Base-by-base conservation (phyloP, 106 monocot species). In the Dendrobium chrysotoxum region DNA sequence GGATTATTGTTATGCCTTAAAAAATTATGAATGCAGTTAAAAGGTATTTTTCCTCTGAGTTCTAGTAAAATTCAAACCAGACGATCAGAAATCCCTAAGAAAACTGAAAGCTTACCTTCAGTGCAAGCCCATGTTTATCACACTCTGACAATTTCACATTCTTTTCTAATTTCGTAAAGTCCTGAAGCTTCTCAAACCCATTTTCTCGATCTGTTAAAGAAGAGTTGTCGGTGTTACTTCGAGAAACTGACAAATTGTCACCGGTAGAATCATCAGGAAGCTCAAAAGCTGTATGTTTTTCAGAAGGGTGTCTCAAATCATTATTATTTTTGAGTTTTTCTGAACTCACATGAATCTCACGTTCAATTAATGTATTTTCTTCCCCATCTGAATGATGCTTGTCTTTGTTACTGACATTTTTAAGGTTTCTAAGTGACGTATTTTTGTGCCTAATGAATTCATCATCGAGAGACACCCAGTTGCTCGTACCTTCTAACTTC, bases 341-440 rank as follows among this genome's bases (percentile, higher is more conserved):
- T 4, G 79, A 66, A 79, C 77, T 84, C 46, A 81, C 84, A 82
- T 84, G 82, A 77, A 86, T 84, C 30, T 90, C 90, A 67, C 77
- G 47, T 46, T 83, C 85, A 79, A 78, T 75, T 21, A 81, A 67
- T 40, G 71, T 73, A 71, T 72, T 87, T 75, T 91, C 87, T 78
- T 91, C 87, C 47, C 75, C 88, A 57, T 40, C 76, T 26, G 74
- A 66, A 72, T 45, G 46, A 61, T n/a, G 28, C 28, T 67, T 54
- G 78, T 55, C 6, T 18, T 53, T 75, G 6, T 79, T 72, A 21
- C 13, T 47, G 55, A 40, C 44, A 77, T 25, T 46, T 41, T 53
- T 85, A 28, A 68, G 57, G 41, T 47, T 88, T 75, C 72, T 86
- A 10, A 21, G 17, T 23, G 40, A 41, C 55, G 77, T 74, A 20